These are phyloP conservation scores for Porcisia deanei DNA, from an alignment of 208 protist genomes.

Conservation along the genomic window DNA sequence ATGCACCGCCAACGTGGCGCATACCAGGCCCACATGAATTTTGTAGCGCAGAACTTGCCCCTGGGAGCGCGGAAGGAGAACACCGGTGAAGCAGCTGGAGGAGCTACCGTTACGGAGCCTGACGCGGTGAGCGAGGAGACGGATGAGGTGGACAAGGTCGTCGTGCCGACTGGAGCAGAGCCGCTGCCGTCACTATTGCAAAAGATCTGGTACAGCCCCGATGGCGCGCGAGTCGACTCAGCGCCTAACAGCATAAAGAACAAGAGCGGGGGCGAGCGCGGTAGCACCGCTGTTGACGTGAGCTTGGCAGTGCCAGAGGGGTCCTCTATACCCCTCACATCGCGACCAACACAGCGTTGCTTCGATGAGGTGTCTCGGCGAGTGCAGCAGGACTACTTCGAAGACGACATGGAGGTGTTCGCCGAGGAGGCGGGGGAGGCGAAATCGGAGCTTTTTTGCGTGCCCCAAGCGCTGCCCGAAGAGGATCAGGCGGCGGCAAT, in stretches of 20 bases:
- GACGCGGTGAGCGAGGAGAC: constrained; percentile 8
- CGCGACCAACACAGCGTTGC: constrained; percentile 23
- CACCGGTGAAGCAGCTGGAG: constrained; percentile 4
- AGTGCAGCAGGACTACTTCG: constrained; percentile 88
- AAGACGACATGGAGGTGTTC: constrained; percentile 75
- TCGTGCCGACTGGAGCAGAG: constrained; percentile 38
- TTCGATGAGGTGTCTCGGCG: constrained; percentile 70
- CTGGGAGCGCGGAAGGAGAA: constrained; percentile 49
- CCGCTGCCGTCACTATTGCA: constrained; percentile 74
- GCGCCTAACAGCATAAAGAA: constrained; percentile 10
- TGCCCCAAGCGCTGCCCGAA: constrained; percentile 26
- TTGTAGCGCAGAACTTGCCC: constrained; percentile 77
- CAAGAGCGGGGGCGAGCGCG: neutral
- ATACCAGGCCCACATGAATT: constrained; percentile 78
- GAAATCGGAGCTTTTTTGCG: constrained; percentile 33
- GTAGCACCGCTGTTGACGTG: constrained; percentile 4
- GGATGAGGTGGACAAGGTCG: constrained; percentile 12
- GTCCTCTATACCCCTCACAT: constrained; percentile 17
- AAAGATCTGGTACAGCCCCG: constrained; percentile 85
- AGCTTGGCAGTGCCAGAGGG: constrained; percentile 15
- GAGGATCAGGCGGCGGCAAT: constrained; percentile 18
- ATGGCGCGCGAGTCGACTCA: constrained; percentile 41
- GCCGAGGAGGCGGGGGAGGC: constrained; percentile 27
- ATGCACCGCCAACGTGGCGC: constrained; percentile 66
- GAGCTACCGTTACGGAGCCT: neutral